These are phyloP conservation scores for Spongiforma sp. DNA, from an alignment of 1,284 basidiomycete genomes.

Conservation along the genomic window DNA sequence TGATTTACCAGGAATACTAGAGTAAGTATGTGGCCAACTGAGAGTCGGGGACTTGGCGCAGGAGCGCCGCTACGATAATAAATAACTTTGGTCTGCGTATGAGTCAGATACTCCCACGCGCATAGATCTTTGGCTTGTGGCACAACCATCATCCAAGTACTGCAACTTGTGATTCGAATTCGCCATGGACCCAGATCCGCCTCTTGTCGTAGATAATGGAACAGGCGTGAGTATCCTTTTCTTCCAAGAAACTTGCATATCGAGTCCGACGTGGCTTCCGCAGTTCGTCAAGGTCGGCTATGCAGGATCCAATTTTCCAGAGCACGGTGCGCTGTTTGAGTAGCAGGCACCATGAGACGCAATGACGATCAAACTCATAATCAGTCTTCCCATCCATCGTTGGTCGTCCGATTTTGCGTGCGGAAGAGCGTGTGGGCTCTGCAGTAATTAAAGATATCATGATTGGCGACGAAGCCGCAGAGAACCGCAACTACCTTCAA, in stretches of 20 bases:
- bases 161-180: neutral
- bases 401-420: constrained; percentile 95
- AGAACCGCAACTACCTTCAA: constrained; percentile 95
- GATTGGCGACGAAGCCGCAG: constrained; percentile 95
- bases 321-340: constrained; percentile 72
- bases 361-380: constrained; percentile 4
- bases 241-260: constrained; percentile 9
- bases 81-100: too few species aligned
- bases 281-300: constrained; percentile 99
- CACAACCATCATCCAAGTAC: too few species aligned
- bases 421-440: constrained; percentile 91
- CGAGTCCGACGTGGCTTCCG: constrained; percentile 7
- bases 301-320: constrained; percentile 98
- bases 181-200: constrained; percentile 68
- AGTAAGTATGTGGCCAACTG: too few species aligned
- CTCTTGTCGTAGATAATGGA: constrained; percentile 96
- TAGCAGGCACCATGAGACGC: neutral
- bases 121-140: too few species aligned
- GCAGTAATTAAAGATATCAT: constrained; percentile 95
- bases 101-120: too few species aligned
- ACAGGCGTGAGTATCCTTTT: constrained; percentile 79
- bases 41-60: too few species aligned
- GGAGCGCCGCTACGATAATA: too few species aligned
- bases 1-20: too few species aligned
- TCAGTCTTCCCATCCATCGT: constrained; percentile 96